These are phyloP conservation scores for Lichtheimia corymbifera DNA, from an alignment of 371 early-diverging fungal genomes.

Conservation along the genomic window DNA sequence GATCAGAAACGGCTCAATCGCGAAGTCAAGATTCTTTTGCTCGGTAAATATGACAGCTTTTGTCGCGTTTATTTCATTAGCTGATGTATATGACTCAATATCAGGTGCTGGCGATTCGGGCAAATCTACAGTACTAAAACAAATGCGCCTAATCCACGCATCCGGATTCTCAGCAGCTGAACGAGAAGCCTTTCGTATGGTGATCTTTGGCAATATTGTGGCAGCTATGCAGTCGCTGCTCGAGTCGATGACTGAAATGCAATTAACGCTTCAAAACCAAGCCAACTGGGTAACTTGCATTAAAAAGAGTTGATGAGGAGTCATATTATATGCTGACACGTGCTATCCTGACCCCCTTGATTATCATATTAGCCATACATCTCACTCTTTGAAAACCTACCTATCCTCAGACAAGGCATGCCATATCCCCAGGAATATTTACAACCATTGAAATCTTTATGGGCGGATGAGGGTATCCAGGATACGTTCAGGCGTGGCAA, in stretches of 20 bases:
- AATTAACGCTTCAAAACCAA: conserved; percentile 60
- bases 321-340: conserved; percentile 9
- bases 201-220: conserved; percentile 86
- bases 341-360: neutral
- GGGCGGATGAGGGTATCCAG: conserved; percentile 74
- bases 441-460: conserved; percentile 72
- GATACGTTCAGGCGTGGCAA: conserved; percentile 64
- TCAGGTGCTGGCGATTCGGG: conserved; percentile 97
- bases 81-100: neutral
- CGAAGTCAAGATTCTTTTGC: conserved; percentile 87
- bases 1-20: conserved; percentile 73
- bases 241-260: conserved; percentile 77
- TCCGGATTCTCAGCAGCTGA: conserved; percentile 84
- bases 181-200: conserved; percentile 80
- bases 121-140: conserved; percentile 94
- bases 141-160: conserved; percentile 95
- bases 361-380: conserved; percentile 26
- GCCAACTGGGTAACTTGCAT: conserved; percentile 52
- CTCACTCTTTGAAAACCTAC: conserved; percentile 29
- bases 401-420: conserved; percentile 55
- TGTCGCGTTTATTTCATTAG: too few relatives aligned
- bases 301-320: neutral
- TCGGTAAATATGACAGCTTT: conserved; percentile 57
- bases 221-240: conserved; percentile 86
- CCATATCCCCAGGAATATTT: conserved; percentile 70